Conservation (phyloP, 1,284 basidiomycete species). For the Trametes hirsuta region DNA sequence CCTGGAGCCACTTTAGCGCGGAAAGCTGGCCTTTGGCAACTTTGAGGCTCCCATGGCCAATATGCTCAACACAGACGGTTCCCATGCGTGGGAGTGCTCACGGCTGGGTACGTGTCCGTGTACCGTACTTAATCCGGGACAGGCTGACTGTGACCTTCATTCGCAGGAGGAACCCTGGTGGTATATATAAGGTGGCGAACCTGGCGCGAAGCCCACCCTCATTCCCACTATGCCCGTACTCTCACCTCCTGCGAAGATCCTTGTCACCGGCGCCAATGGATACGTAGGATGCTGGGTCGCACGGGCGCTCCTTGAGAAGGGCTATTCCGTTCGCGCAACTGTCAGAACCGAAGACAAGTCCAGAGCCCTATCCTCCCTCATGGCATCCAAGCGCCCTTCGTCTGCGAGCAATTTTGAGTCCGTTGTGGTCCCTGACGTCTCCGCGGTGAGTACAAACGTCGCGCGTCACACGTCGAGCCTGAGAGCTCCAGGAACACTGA, state of each 20-base stretch:
- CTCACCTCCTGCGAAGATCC: constrained; percentile 51
- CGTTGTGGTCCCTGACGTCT: constrained; percentile 38
- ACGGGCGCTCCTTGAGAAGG: constrained; percentile 41
- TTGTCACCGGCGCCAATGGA: constrained; percentile 46
- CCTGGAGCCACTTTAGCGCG: too few relatives aligned
- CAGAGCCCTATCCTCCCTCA: constrained; percentile 45
- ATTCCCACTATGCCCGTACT: constrained; percentile 48
- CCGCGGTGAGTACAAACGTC: constrained; percentile 25
- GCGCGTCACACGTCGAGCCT: not conserved
- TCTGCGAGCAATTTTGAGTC: constrained; percentile 45
- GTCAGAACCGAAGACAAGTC: constrained; percentile 54
- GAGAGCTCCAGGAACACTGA: not conserved
- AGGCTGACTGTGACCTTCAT: too few relatives aligned
- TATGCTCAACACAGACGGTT: too few relatives aligned
- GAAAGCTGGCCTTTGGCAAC: too few relatives aligned
- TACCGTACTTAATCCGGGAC: too few relatives aligned
- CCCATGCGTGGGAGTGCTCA: too few relatives aligned
- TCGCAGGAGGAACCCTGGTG: too few relatives aligned
- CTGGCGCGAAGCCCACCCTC: not conserved
- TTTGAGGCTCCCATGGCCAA: too few relatives aligned
- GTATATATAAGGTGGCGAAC: not conserved
- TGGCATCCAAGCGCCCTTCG: constrained; percentile 44
- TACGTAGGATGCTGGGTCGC: constrained; percentile 46
- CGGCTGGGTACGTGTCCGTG: too few relatives aligned
- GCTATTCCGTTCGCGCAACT: constrained; percentile 57